These are phyloP conservation scores for Pseudogymnoascus sp. DNA, from an alignment of 2,329 filamentous ascomycete species.

Conservation along the genomic window DNA sequence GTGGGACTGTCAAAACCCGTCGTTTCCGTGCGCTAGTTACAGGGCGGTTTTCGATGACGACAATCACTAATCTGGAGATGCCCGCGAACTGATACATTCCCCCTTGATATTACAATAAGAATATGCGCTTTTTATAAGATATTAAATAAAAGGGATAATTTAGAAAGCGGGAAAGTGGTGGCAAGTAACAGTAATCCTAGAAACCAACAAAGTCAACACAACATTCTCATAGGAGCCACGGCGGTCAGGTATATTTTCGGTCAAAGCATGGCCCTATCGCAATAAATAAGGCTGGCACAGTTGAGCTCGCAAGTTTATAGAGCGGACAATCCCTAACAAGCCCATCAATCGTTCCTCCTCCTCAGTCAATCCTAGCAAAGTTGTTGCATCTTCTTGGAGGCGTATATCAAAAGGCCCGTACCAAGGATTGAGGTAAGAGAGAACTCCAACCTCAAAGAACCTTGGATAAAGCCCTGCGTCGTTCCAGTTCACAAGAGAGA, in stretches of 20 bases:
- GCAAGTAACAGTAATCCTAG: not conserved
- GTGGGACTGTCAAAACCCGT: not conserved
- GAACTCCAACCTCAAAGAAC: slow-evolving; percentile 20
- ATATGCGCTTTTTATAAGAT: not conserved
- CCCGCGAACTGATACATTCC: not conserved
- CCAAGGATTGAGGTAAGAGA: slow-evolving; percentile 16
- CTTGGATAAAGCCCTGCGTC: slow-evolving; percentile 21
- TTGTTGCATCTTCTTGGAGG: slow-evolving; percentile 13
- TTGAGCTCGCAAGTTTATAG: not conserved
- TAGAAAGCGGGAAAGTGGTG: not conserved
- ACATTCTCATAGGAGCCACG: not conserved
- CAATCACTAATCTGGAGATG: not conserved
- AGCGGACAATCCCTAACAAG: slow-evolving; percentile 15
- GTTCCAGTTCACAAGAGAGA: slow-evolving; percentile 23
- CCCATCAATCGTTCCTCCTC: slow-evolving; percentile 20
- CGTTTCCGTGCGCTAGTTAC: not conserved
- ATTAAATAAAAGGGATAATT: no score
- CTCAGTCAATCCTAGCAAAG: slow-evolving; percentile 18
- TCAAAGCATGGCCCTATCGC: not conserved
- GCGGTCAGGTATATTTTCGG: not conserved
- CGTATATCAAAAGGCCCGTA: slow-evolving; percentile 15
- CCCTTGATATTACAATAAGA: not conserved
- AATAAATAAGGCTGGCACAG: no score
- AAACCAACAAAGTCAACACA: not conserved
- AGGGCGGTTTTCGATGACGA: not conserved